Base-by-base conservation (phyloP, 2,329 filamentous ascomycete genomes). In the Ophiocordyceps sinensis region DNA sequence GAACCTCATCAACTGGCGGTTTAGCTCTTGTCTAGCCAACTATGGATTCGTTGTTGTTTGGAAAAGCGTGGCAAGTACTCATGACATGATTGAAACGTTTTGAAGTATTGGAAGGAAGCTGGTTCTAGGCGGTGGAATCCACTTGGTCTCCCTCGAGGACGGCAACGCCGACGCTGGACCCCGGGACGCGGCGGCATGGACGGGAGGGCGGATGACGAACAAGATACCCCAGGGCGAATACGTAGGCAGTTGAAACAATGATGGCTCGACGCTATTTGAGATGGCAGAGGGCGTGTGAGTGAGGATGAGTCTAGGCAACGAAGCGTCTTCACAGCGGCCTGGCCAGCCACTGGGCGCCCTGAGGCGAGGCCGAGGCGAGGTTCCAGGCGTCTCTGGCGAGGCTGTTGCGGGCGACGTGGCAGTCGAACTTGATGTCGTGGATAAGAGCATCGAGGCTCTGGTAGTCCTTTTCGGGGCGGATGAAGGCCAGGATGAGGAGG, bases 401-500 rank as follows among this genome's bases (percentile, higher is more conserved):
- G 63, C 85, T 91, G 52, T 69, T 65, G 50, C 71, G 70, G 36
- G 87, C 82, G 42, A 96, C 88, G 52, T 84, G 75, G 54, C 91
- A 94, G 66, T 96, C 91, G 50, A 81, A 74, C 55, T 75, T 75
- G 56, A 98, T 98, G 64, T 98, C 91, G 52, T 81, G 75, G 36
- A 96, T 77, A 56, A 96, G 67, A 29, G 80, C 82, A 47, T 95
- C 88, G 51, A 86, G 70, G 47, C 75, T 81, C 45, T 79, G 76
- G 64, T 98, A 98, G 65, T 96, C 85, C 56, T 75, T 79, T 64
- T 96, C 91, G 9, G 85, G 81, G 41, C 91, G 74, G 46, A 98
- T 87, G 60, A 85, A 96, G 28, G 88, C 91, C 45, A 89, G 60
- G 39, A 98, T 77, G 21, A 87, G 61, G 14, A 96, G 66, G 35